A percentile compares a stretch with the other conserved stretches of the same genome.
These are phyloP conservation scores for Helianthus annuus DNA, from an alignment of 129 eudicot species.

Conservation along the genomic window DNA sequence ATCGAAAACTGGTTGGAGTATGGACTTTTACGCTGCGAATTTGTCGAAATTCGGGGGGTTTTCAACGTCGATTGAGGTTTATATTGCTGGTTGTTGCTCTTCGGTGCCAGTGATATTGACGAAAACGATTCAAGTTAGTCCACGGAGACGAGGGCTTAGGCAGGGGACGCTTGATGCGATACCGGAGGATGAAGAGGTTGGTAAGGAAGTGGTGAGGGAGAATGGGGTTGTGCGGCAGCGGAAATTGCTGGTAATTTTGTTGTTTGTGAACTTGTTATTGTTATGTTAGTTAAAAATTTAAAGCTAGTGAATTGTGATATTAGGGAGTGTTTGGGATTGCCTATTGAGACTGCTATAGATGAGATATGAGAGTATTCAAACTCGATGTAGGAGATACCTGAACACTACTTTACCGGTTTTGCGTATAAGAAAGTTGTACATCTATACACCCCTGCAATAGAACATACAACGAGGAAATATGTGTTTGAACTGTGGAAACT, in stretches of 20 bases:
- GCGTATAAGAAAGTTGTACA: too few species aligned
- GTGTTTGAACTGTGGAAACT: too few species aligned
- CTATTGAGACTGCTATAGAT: neutral
- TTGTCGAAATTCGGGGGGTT: slow-evolving; percentile 53
- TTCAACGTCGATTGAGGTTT: slow-evolving; percentile 76
- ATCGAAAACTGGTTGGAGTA: slow-evolving; percentile 64
- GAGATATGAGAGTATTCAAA: too few species aligned
- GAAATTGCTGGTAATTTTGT: slow-evolving; percentile 51
- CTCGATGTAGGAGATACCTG: too few species aligned
- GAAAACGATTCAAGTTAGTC: slow-evolving; percentile 69
- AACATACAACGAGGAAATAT: neutral
- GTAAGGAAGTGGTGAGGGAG: slow-evolving; percentile 44
- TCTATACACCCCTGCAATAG: neutral
- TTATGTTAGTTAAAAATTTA: neutral
- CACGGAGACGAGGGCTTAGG: slow-evolving; percentile 55
- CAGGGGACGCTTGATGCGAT: slow-evolving; percentile 62
- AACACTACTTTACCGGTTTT: too few species aligned
- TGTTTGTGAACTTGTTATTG: neutral
- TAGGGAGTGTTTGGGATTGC: neutral
- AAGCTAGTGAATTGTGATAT: neutral
- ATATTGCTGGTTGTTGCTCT: slow-evolving; percentile 82
- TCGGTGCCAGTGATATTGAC: slow-evolving; percentile 79
- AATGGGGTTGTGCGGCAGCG: slow-evolving; percentile 50
- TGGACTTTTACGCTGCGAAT: slow-evolving; percentile 65
- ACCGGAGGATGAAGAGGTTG: slow-evolving; percentile 86